Conservation (phyloP, 768 basidiomycete genomes). For the Gelatoporia subvermispora region DNA sequence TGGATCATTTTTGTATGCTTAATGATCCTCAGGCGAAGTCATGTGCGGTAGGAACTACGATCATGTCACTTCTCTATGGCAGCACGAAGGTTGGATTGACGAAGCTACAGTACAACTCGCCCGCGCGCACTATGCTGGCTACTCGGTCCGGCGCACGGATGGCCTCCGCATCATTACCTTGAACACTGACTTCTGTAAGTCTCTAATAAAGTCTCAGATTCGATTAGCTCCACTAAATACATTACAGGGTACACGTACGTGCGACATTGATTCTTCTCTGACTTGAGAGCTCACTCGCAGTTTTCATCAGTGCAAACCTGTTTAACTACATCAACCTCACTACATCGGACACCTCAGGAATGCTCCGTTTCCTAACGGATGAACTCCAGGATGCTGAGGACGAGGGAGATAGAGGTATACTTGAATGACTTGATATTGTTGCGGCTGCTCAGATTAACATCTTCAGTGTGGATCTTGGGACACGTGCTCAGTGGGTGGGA, state of each 20-base stretch:
- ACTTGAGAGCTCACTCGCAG: background rate
- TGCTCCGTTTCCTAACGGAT: conserved; percentile 71
- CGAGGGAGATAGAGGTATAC: conserved; percentile 58
- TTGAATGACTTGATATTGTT: background rate
- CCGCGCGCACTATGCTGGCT: conserved; percentile 55
- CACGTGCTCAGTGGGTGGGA: conserved; percentile 66
- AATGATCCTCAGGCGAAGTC: background rate
- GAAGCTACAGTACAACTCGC: background rate
- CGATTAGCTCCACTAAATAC: no score
- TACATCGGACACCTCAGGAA: conserved; percentile 61
- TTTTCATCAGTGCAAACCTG: conserved; percentile 46
- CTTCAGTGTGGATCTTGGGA: conserved; percentile 43
- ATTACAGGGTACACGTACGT: conserved; percentile 24
- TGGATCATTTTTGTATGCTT: background rate
- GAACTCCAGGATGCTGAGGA: conserved; percentile 79
- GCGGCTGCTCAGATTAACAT: background rate
- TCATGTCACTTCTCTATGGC: conserved; percentile 67
- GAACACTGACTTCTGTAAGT: conserved; percentile 69
- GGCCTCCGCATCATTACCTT: conserved; percentile 64
- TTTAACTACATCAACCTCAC: conserved; percentile 75
- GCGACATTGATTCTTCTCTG: background rate
- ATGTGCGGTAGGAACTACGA: conserved; percentile 60
- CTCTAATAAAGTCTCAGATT: no score
- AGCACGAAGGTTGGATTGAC: conserved; percentile 56
- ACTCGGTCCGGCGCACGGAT: conserved; percentile 58